Evolutionary conservation across 805 yeast genomes (phyloP), one percentile per base, ranked within the genome.

Genomic region (Ogataea pilisensis): DNA sequence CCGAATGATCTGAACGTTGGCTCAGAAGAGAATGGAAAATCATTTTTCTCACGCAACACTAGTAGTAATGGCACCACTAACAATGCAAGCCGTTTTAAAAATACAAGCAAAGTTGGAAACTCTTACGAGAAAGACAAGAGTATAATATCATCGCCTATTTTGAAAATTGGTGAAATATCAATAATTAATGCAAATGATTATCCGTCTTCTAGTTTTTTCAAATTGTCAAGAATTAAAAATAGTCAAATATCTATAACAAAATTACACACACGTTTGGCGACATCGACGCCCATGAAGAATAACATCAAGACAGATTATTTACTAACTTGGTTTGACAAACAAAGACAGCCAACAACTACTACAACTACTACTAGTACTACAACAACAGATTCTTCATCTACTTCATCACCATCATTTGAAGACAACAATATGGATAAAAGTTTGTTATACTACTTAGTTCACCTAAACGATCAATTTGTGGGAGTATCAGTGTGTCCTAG

Each of bases 371-470:
- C 5, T 27, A 8, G 13, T 9, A 9, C 9, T 13, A 24, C 7
- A 24, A 24, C 7, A 24, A 24, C 7, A 24, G 26, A 24, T 24
- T 24, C 7, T 24, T 8, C 17, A 16, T 9, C n/a, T n/a, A n/a
- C n/a, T n/a, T n/a, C n/a, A n/a, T n/a, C n/a, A n/a, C n/a, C n/a
- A n/a, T n/a, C n/a, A n/a, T n/a, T n/a, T n/a, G n/a, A n/a, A n/a
- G 55, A 50, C 14, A 42, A 50, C 21, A 43, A 30, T 3, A 38
- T 42, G 7, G 51, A 39, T 6, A 38, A 37, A 5, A 44, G 41
- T 3, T 45, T 51, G 3, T 35, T 57, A 4, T 57, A 61, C 39
- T 65, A 66, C 58, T 17, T 62, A 11, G 44, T 66, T 2, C 66
- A 48, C 41, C 45, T 59, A 6, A 54, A 65, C 45, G 59, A 49